Conservation (phyloP, 331 rosid species). For the Rosa hybrid region DNA sequence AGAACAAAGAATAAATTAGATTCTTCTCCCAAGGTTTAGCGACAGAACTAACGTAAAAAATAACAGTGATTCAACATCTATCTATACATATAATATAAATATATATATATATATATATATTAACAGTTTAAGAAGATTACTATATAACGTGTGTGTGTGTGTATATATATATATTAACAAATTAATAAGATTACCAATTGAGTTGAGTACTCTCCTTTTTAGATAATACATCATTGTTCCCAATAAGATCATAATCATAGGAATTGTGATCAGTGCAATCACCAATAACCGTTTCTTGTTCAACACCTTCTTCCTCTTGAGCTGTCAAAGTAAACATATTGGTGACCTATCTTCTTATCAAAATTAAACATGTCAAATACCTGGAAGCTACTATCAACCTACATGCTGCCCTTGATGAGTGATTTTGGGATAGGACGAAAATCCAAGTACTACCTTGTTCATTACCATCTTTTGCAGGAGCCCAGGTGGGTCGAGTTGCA, state of each 20-base stretch:
- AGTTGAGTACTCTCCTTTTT: background rate
- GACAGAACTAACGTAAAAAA: background rate
- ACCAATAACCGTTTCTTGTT: background rate
- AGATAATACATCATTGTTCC: background rate
- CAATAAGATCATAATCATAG: background rate
- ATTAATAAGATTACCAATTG: background rate
- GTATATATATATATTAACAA: background rate
- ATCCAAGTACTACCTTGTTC: no score
- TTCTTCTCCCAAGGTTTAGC: background rate
- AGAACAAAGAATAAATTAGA: background rate
- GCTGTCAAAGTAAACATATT: constrained; percentile 4
- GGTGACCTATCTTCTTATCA: background rate
- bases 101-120: background rate
- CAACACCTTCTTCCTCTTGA: background rate
- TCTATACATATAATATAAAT: no score
- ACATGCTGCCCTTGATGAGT: constrained; percentile 42
- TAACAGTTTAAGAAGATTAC: no score
- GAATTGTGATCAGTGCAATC: background rate
- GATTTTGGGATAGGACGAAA: no score
- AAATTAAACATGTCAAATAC: background rate
- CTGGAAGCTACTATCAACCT: background rate
- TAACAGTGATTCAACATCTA: no score
- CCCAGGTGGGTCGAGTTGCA: no score
- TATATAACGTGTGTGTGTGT: no score
- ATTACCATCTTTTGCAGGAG: no score